Conservation (phyloP, 2,329 filamentous ascomycete species). For the Mariannaea elegans region DNA sequence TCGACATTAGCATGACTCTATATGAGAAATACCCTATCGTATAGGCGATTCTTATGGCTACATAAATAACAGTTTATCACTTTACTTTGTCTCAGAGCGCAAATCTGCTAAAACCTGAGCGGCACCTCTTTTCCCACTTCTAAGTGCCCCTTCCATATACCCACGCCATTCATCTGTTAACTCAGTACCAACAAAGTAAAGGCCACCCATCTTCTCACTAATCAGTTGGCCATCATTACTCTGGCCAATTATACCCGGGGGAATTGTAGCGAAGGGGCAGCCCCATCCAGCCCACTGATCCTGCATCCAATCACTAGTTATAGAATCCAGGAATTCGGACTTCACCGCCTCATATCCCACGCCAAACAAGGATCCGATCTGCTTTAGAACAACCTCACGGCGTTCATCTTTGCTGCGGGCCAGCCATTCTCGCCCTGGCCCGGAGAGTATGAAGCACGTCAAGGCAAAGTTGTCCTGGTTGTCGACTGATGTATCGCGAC, state of each 20-base stretch:
- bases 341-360: conserved; percentile 12
- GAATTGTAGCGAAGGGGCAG: conserved; percentile 10
- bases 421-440: conserved; percentile 7
- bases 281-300: conserved; percentile 20
- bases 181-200: conserved; percentile 27
- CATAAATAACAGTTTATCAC: too few species aligned
- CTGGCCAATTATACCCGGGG: background rate
- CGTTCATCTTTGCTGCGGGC: background rate
- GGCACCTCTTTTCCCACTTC: conserved; percentile 22
- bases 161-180: conserved; percentile 21
- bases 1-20: too few species aligned
- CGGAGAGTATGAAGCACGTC: conserved; percentile 7
- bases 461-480: conserved; percentile 9
- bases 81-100: too few species aligned
- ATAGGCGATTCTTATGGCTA: too few species aligned
- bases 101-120: conserved; percentile 8
- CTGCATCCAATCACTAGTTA: conserved; percentile 19
- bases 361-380: conserved; percentile 10
- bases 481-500: conserved; percentile 17
- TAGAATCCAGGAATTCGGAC: conserved; percentile 7
- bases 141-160: conserved; percentile 28
- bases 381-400: background rate
- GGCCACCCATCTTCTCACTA: background rate
- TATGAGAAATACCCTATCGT: too few species aligned
- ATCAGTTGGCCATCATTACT: background rate